phyloP scores from a whole-genome alignment of 192 early-diverging fungal genomes.

The Coemansia sp. region DNA sequence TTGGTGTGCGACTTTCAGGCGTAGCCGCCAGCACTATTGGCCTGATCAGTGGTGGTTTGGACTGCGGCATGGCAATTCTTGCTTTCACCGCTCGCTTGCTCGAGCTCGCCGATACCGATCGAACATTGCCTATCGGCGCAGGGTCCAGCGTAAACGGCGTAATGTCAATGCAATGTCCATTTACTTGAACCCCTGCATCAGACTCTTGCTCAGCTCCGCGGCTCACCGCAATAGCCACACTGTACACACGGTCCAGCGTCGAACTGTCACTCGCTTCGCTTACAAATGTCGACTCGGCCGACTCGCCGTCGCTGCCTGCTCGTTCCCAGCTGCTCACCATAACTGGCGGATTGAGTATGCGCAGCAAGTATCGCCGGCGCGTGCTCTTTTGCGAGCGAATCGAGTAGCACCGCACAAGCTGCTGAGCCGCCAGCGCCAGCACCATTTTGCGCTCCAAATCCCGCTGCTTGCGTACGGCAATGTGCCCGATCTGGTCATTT shows the following conservation, averaged over 20 bases:
- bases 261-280: background rate
- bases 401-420: conserved; percentile 41
- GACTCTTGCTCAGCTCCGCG: conserved; percentile 1
- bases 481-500: background rate
- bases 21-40: conserved; percentile 3
- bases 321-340: background rate
- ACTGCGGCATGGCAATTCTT: background rate
- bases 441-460: conserved; percentile 3
- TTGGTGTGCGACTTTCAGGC: conserved; percentile 6
- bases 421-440: conserved; percentile 7
- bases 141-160: conserved; percentile 37
- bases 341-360: conserved; percentile 38
- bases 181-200: conserved; percentile 22
- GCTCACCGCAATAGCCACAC: conserved; percentile 32
- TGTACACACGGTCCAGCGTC: conserved; percentile 12
- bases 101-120: background rate
- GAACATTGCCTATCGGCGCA: background rate
- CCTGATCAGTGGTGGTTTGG: background rate
- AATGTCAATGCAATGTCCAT: conserved; percentile 18
- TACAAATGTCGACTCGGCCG: background rate
- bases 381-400: conserved; percentile 28
- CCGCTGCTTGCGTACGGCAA: background rate
- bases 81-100: background rate
- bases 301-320: background rate
- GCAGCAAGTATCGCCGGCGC: conserved; percentile 32